Evolutionary conservation across 805 yeast species (phyloP).

Genomic region (Wickerhamiella galacta): DNA sequence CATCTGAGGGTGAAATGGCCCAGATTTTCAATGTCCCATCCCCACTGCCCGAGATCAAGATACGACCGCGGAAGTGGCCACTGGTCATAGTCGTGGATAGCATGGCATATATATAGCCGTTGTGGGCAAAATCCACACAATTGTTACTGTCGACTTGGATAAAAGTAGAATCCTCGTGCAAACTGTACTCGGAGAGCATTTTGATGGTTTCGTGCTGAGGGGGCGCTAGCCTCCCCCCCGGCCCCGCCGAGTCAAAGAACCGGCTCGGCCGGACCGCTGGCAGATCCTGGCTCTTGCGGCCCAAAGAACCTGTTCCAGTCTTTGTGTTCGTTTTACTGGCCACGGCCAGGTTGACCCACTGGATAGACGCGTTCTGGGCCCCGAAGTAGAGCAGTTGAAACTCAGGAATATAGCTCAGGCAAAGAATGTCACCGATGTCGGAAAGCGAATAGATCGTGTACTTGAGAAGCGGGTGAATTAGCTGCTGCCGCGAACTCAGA

Average conservation of each 20-base stretch:
- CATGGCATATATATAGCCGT: slow-evolving; percentile 75
- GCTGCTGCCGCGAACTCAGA: slow-evolving; percentile 11
- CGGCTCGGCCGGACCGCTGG: slow-evolving; percentile 50
- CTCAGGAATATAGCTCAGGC: slow-evolving; percentile 50
- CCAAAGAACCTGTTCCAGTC: background rate
- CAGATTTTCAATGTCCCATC: slow-evolving; percentile 79
- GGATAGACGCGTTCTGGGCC: slow-evolving; percentile 78
- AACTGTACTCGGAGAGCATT: slow-evolving; percentile 3
- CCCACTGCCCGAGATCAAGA: slow-evolving; percentile 62
- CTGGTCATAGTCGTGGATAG: slow-evolving; percentile 17
- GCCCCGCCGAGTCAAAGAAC: slow-evolving; percentile 83
- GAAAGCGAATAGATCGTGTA: slow-evolving; percentile 68
- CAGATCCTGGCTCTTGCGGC: no score
- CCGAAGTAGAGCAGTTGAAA: slow-evolving; percentile 61
- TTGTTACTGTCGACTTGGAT: slow-evolving; percentile 47
- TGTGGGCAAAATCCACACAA: slow-evolving; percentile 68
- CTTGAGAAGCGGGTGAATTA: slow-evolving; percentile 15
- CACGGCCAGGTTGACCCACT: slow-evolving; percentile 39
- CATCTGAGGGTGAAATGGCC: slow-evolving; percentile 27
- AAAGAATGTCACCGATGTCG: slow-evolving; percentile 89
- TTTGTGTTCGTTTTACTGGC: background rate
- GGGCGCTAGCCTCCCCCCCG: slow-evolving; percentile 39
- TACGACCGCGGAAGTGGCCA: slow-evolving; percentile 11
- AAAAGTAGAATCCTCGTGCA: slow-evolving; percentile 7
- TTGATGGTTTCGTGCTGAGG: slow-evolving; percentile 16